Conservation (phyloP, 2,329 filamentous ascomycete species). For the Sarocladiaceae sp. region DNA sequence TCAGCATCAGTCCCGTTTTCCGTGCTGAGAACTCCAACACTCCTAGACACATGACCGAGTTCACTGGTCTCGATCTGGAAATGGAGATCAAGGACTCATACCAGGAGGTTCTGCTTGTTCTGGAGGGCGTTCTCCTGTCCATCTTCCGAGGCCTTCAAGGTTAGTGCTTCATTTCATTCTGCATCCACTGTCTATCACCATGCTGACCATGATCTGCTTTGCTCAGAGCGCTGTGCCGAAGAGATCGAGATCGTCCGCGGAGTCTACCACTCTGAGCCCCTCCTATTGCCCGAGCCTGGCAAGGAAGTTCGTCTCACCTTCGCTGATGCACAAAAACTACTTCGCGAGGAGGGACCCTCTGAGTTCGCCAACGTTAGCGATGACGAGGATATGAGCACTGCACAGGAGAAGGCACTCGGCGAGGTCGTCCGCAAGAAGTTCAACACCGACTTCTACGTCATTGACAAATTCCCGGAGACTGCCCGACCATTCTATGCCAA, state of each 20-base stretch:
- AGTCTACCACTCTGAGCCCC: conserved; percentile 72
- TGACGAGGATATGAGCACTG: conserved; percentile 75
- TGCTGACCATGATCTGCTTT: conserved; percentile 11
- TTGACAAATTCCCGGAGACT: conserved; percentile 91
- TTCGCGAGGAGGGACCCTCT: conserved; percentile 67
- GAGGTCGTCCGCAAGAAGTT: conserved; percentile 82
- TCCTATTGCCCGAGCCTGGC: conserved; percentile 69
- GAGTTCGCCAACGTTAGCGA: conserved; percentile 67
- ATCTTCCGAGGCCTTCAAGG: conserved; percentile 71
- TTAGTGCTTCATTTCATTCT: conserved; percentile 17
- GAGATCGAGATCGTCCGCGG: conserved; percentile 70
- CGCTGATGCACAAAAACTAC: conserved; percentile 70
- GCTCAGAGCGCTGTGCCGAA: conserved; percentile 54
- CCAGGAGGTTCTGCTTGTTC: conserved; percentile 66
- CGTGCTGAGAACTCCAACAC: conserved; percentile 85
- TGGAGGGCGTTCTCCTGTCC: conserved; percentile 70
- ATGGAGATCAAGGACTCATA: conserved; percentile 83
- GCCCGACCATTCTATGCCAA: conserved; percentile 94
- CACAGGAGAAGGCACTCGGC: conserved; percentile 85
- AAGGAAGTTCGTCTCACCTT: conserved; percentile 76
- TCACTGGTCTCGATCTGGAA: conserved; percentile 83
- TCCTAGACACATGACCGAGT: conserved; percentile 69
- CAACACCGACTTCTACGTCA: conserved; percentile 91
- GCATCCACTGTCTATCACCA: not conserved
- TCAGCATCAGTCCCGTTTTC: conserved; percentile 77